Evolutionary conservation across 441 rosid genomes (phyloP), one percentile per base, ranked within the genome.

Genomic region (Breynia disticha): DNA sequence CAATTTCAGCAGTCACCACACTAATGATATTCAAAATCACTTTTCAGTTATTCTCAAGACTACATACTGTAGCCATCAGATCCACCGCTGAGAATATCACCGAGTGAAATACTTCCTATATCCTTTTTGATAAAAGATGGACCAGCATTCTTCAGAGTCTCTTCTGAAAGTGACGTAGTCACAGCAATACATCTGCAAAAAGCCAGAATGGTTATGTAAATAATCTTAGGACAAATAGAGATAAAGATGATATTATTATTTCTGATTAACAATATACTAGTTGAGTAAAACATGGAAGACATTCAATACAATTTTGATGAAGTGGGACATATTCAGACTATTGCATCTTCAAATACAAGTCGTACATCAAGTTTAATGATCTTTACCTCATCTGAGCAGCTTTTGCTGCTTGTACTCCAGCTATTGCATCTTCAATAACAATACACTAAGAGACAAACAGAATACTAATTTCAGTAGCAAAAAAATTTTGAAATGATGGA

Each of bases 331-430:
- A 2, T 24, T 24, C 32, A 24, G 32, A 24, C 32, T 24, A 24
- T 7, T 24, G 47, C 9, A 37, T 19, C 37, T 32, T 19, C n/a
- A 44, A n/a, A 14, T 43, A 58, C 48, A 69, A 17, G 14, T 46
- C 58, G 55, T 39, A 48, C 49, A 55, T 50, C 58, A 11, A 18
- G 42, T 56, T 43, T 24, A 41, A 60, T 60, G 46, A 51, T 18
- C 54, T 52, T 60, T 73, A 93, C 97, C 97, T 86, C 97, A 93
- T 93, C 62, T 74, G 66, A 61, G 99, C 99, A 67, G 97, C 95
- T 69, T 81, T 74, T 39, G 99, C 99, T 57, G 99, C 97, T 74
- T 83, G 95, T 59, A 93, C 86, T 70, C 99, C 98, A 54, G 95
- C 95, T 62, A 86, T 73, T 37, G 98, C 98, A 70, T 93, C 98